Base-by-base conservation (phyloP, 192 early-diverging fungal species). In the Linnemannia zychae region DNA sequence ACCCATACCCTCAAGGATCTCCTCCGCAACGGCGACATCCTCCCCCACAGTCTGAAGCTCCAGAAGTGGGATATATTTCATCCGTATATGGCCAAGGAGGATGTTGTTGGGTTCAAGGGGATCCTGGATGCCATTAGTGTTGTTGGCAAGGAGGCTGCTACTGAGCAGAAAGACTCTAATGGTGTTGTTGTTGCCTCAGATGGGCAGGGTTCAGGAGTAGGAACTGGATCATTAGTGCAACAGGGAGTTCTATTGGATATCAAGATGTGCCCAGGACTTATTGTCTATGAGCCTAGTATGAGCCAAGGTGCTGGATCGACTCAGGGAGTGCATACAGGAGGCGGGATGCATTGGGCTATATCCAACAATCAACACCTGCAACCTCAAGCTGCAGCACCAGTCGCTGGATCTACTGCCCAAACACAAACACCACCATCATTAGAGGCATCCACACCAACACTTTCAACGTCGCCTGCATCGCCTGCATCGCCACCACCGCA, bases 81-180 rank as follows among this genome's bases (percentile, higher is more conserved):
- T 57, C 82, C 84, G 1, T 90, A 91, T 49, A 90, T 91, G 89
- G 78, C 72, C 44, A 52, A 87, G 5, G 88, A 88, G 7, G 90
- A 90, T 34, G 78, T 88, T 34, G 53, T 74, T 4, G 65, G 67
- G 15, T 89, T 88, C 65, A 82, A 79, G 16, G 44, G 78, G 53
- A 69, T 79, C 37, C 40, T 84, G 34, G 84, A 88, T 74, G 67
- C 74, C 13, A 79, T 84, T 16, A 40, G 81, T 31, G 22, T 71
- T 22, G 81, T 80, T 4, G 78, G 79, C 16, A 36, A 71, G 24
- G 73, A 63, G 7, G 40, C 67, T 31, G 40, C 33, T 2, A 33
- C 24, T 7, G 52, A 57, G 3, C 20, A n/a, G 24, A 63, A 12
- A 12, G 57, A 31, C 11, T 24, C 28, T 63, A 13, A 31, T 31